A percentile compares a stretch with the other conserved stretches of the same genome.
phyloP scores from a whole-genome alignment of 2,329 filamentous ascomycete species.

The Metarhizium robertsii region DNA sequence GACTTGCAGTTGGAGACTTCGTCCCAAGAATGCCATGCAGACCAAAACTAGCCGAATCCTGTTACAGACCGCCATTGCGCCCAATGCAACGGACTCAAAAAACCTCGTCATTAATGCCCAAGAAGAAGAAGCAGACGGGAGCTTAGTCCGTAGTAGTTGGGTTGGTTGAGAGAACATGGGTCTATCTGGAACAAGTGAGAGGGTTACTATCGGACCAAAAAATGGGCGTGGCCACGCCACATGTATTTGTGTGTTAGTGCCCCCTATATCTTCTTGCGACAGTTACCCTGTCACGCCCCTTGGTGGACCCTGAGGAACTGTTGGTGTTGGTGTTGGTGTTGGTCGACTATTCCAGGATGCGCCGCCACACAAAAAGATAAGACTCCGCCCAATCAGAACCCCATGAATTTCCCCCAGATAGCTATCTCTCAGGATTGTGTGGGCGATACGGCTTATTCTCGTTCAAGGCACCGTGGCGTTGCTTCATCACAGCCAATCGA shows the following conservation, averaged over 20 bases:
- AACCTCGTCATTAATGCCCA: too few relatives aligned
- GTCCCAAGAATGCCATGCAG: too few relatives aligned
- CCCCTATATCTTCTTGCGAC: too few relatives aligned
- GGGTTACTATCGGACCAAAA: too few relatives aligned
- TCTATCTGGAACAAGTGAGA: not conserved
- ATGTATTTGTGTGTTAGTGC: too few relatives aligned
- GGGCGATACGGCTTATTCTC: not conserved
- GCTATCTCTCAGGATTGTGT: slow-evolving; percentile 4
- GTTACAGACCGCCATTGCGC: too few relatives aligned
- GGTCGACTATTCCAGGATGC: not conserved
- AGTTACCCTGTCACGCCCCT: not conserved
- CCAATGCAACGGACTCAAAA: too few relatives aligned
- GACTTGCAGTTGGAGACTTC: too few relatives aligned
- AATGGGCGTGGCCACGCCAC: too few relatives aligned
- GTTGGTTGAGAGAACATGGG: not conserved
- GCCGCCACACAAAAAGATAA: slow-evolving; percentile 20
- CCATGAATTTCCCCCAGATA: not conserved
- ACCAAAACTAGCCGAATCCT: too few relatives aligned
- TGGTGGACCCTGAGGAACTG: not conserved
- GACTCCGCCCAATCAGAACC: slow-evolving; percentile 16
- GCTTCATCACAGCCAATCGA: not conserved
- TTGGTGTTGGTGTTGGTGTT: not conserved
- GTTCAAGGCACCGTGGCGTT: not conserved
- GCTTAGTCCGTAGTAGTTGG: too few relatives aligned
- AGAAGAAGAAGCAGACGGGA: too few relatives aligned